A percentile compares a stretch with the other conserved stretches of the same genome.
These are phyloP conservation scores for Candida fluviatilis DNA, from an alignment of 805 yeast species.

Conservation along the genomic window DNA sequence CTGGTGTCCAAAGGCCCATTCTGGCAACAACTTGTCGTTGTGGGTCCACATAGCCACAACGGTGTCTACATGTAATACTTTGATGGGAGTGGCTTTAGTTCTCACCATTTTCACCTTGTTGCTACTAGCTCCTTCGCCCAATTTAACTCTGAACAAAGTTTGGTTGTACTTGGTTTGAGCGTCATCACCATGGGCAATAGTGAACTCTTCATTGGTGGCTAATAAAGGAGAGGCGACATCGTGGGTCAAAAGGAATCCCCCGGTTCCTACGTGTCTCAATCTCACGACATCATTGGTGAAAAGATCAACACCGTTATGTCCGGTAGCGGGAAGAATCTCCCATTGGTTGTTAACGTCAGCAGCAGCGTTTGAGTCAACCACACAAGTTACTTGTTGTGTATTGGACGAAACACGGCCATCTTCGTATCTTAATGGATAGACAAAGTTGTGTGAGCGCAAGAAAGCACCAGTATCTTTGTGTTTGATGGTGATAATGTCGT, in stretches of 20 bases:
- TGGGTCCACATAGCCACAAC: slow-evolving; percentile 95
- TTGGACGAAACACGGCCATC: slow-evolving; percentile 94
- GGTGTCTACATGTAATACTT: slow-evolving; percentile 77
- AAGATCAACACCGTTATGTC: slow-evolving; percentile 44
- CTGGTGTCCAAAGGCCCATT: slow-evolving; percentile 89
- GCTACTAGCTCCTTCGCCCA: slow-evolving; percentile 35
- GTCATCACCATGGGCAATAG: slow-evolving; percentile 61
- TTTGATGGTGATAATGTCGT: slow-evolving; percentile 71
- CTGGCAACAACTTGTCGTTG: slow-evolving; percentile 78
- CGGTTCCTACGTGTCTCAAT: slow-evolving; percentile 74
- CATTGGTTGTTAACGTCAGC: slow-evolving; percentile 72
- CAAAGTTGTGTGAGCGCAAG: slow-evolving; percentile 75
- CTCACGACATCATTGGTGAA: slow-evolving; percentile 71
- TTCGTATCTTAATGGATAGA: slow-evolving; percentile 88
- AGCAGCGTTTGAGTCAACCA: slow-evolving; percentile 33
- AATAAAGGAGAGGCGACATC: slow-evolving; percentile 93
- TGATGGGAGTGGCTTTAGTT: slow-evolving; percentile 67
- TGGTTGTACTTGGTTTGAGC: slow-evolving; percentile 57
- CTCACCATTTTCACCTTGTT: slow-evolving; percentile 50
- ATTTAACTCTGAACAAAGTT: slow-evolving; percentile 74
- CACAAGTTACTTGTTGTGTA: slow-evolving; percentile 90
- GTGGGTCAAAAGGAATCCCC: slow-evolving; percentile 79
- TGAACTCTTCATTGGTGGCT: slow-evolving; percentile 93
- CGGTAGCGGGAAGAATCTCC: slow-evolving; percentile 69
- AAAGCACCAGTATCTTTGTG: slow-evolving; percentile 77